A percentile compares a stretch with the other conserved stretches of the same genome.
These are phyloP conservation scores for Vitis cinerea DNA, from an alignment of 164 flowering plant species.

Conservation along the genomic window DNA sequence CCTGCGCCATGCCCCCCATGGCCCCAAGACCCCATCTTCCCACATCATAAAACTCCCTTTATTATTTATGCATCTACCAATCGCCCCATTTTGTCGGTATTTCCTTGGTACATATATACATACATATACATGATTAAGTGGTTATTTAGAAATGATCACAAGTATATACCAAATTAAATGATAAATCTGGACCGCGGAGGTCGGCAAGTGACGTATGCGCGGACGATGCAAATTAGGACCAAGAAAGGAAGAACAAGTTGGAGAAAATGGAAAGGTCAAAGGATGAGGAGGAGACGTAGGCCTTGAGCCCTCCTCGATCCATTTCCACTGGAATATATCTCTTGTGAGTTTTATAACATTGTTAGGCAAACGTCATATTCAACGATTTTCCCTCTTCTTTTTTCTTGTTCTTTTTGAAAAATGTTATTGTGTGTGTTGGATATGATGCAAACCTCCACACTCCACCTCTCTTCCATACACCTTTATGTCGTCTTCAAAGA, in stretches of 20 bases:
- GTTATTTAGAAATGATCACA: no score
- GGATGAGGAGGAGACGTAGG: constrained; percentile 17
- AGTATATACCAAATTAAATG: no score
- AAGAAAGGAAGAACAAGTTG: neutral
- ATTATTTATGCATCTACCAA: neutral
- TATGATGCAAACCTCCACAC: neutral
- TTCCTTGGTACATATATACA: no score
- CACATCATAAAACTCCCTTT: constrained; percentile 13
- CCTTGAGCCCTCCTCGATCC: constrained; percentile 6
- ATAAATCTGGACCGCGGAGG: no score
- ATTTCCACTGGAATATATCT: constrained; percentile 13
- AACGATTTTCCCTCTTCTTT: constrained; percentile 7
- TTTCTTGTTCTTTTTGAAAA: neutral
- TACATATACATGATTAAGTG: no score
- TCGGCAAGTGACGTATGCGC: no score
- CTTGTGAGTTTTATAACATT: neutral
- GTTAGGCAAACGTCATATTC: constrained; percentile 29
- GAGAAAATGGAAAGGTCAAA: constrained; percentile 15
- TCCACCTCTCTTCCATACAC: neutral
- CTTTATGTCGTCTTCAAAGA: constrained; percentile 18
- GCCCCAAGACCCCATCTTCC: constrained; percentile 20
- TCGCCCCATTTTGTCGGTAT: no score
- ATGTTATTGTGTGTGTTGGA: no score
- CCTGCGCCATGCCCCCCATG: neutral
- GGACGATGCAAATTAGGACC: no score